Percentiles rank a stretch among this genome's conserved stretches.
Conservation (phyloP, 768 basidiomycete genomes). For the Russula dissimulans region DNA sequence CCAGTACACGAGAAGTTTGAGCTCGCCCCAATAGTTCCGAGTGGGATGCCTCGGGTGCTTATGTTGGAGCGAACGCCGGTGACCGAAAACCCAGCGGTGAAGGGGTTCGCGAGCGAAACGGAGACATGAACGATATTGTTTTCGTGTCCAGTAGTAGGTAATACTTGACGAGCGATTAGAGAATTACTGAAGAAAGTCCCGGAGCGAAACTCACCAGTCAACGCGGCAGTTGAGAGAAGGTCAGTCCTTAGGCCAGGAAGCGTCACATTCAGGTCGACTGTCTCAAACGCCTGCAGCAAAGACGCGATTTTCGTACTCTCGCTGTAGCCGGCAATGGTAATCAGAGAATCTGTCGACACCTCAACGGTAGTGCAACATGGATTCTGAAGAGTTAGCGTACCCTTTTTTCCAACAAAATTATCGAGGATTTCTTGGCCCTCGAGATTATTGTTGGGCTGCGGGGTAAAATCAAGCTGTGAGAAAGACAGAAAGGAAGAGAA, state of each 20-base stretch:
- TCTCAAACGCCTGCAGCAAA: constrained; percentile 50
- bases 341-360: constrained; percentile 37
- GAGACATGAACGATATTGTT: constrained; percentile 60
- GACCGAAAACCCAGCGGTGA: constrained; percentile 49
- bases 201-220: constrained; percentile 34
- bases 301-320: constrained; percentile 53
- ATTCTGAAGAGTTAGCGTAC: constrained; percentile 24
- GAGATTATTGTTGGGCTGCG: constrained; percentile 49
- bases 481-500: neutral
- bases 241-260: constrained; percentile 53
- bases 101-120: constrained; percentile 57
- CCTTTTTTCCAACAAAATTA: constrained; percentile 56
- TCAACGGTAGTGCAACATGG: neutral
- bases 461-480: constrained; percentile 1
- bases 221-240: constrained; percentile 45
- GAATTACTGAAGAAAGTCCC: neutral
- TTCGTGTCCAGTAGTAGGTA: constrained; percentile 50
- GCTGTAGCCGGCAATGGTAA: constrained; percentile 49
- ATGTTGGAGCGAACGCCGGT: constrained; percentile 54
- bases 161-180: constrained; percentile 30
- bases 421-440: constrained; percentile 54
- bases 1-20: constrained; percentile 45
- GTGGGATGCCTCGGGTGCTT: constrained; percentile 46
- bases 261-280: constrained; percentile 43
- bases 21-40: constrained; percentile 50